These are phyloP conservation scores for Pyrenophora graminea DNA, from an alignment of 2,329 filamentous ascomycete genomes.

Conservation along the genomic window DNA sequence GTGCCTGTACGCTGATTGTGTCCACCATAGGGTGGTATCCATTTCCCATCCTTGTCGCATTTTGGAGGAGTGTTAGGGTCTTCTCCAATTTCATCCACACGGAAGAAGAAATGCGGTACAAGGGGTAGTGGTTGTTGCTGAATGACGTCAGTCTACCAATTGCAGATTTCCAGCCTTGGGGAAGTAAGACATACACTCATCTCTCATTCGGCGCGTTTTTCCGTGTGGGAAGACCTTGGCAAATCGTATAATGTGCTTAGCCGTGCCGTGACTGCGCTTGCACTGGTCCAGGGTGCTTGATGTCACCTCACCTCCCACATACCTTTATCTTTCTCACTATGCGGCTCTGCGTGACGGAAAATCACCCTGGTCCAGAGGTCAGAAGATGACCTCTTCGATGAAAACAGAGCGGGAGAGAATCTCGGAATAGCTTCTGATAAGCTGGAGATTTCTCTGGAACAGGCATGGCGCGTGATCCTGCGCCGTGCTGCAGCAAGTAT, in stretches of 20 bases:
- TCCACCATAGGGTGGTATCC: constrained; percentile 18
- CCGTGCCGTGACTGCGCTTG: constrained; percentile 14
- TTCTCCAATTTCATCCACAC: constrained; percentile 34
- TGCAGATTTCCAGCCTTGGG: not conserved
- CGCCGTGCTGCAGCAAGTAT: constrained; percentile 30
- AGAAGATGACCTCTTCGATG: constrained; percentile 30
- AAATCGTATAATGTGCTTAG: constrained; percentile 6
- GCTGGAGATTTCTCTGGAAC: constrained; percentile 23
- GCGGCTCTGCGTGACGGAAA: constrained; percentile 39
- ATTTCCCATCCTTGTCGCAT: constrained; percentile 11
- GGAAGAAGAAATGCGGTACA: constrained; percentile 29
- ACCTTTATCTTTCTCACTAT: constrained; percentile 35
- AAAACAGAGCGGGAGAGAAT: constrained; percentile 16
- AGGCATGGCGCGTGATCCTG: constrained; percentile 31
- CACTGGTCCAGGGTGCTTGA: constrained; percentile 7
- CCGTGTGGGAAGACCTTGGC: not conserved
- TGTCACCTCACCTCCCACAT: constrained; percentile 15
- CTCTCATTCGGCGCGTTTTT: not conserved
- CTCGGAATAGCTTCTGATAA: constrained; percentile 38
- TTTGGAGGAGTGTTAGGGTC: not conserved
- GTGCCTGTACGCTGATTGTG: constrained; percentile 1
- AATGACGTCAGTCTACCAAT: not conserved
- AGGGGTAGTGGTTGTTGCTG: not conserved
- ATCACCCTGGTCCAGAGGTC: constrained; percentile 25
- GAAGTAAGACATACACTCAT: too few species aligned